These are phyloP conservation scores for Mortierella claussenii DNA, from an alignment of 192 early-diverging fungal genomes.

Conservation along the genomic window DNA sequence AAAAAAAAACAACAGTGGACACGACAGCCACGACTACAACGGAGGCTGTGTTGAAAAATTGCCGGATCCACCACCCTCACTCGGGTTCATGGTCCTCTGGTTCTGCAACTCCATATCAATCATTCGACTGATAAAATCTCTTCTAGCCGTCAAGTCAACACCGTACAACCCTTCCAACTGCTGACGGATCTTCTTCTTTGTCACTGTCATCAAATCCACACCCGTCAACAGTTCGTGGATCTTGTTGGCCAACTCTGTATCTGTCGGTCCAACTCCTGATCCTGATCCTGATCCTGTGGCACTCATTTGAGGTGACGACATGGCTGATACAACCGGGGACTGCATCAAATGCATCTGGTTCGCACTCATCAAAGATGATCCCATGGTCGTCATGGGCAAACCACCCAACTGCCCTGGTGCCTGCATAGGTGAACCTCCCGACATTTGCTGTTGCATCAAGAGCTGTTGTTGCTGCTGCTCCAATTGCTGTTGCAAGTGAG, in stretches of 20 bases:
- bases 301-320: constrained; percentile 2
- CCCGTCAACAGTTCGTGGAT: constrained; percentile 77
- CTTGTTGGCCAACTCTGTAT: constrained; percentile 78
- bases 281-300: constrained; percentile 14
- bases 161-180: constrained; percentile 73
- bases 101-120: constrained; percentile 66
- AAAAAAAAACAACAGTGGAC: no score
- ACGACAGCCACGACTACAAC: no score
- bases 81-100: neutral
- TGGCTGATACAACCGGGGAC: constrained; percentile 1
- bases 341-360: constrained; percentile 20
- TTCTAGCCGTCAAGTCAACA: constrained; percentile 68
- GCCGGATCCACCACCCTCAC: no score
- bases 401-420: constrained; percentile 3
- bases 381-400: constrained; percentile 6
- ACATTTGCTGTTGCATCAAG: constrained; percentile 3
- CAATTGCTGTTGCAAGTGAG: constrained; percentile 11
- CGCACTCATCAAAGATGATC: constrained; percentile 13
- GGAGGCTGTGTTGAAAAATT: neutral
- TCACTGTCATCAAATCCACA: constrained; percentile 77
- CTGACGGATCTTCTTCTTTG: constrained; percentile 86
- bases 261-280: constrained; percentile 67
- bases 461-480: constrained; percentile 16
- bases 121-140: constrained; percentile 77
- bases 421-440: neutral